These are phyloP conservation scores for Scortechinia acanthostroma DNA, from an alignment of 2,329 filamentous ascomycete genomes.

Conservation along the genomic window DNA sequence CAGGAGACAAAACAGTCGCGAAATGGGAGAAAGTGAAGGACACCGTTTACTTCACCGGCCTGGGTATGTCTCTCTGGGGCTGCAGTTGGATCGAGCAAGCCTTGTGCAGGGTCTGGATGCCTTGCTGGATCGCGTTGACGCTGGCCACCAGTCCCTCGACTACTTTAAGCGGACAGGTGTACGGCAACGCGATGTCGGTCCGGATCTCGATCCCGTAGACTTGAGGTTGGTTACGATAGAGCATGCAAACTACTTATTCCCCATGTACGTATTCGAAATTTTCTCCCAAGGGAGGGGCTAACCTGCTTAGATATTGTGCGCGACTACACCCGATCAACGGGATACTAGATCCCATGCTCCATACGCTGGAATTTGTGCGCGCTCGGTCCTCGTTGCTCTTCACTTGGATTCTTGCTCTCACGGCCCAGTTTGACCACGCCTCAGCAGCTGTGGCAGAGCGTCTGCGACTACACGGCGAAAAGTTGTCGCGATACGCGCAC, in stretches of 20 bases:
- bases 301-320: slow-evolving; percentile 13
- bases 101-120: slow-evolving; percentile 12
- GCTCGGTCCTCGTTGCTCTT: slow-evolving; percentile 15
- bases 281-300: neutral
- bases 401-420: slow-evolving; percentile 18
- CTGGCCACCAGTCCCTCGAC: slow-evolving; percentile 6
- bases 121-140: slow-evolving; percentile 5
- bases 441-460: slow-evolving; percentile 11
- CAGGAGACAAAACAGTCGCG: neutral
- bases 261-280: slow-evolving; percentile 11
- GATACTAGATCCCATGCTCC: slow-evolving; percentile 17
- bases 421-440: slow-evolving; percentile 15
- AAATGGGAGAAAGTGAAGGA: slow-evolving; percentile 1
- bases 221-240: slow-evolving; percentile 16
- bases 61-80: slow-evolving; percentile 13
- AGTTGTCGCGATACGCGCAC: slow-evolving; percentile 15
- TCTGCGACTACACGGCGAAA: slow-evolving; percentile 15
- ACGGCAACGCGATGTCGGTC: slow-evolving; percentile 12
- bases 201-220: slow-evolving; percentile 17
- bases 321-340: slow-evolving; percentile 16
- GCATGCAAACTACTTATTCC: slow-evolving; percentile 13
- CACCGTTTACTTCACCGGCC: slow-evolving; percentile 9
- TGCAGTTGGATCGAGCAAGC: slow-evolving; percentile 9
- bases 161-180: slow-evolving; percentile 10
- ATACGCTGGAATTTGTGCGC: slow-evolving; percentile 15